These are phyloP conservation scores for Paratinospora sagittata DNA, from an alignment of 164 flowering plant species.

Conservation along the genomic window DNA sequence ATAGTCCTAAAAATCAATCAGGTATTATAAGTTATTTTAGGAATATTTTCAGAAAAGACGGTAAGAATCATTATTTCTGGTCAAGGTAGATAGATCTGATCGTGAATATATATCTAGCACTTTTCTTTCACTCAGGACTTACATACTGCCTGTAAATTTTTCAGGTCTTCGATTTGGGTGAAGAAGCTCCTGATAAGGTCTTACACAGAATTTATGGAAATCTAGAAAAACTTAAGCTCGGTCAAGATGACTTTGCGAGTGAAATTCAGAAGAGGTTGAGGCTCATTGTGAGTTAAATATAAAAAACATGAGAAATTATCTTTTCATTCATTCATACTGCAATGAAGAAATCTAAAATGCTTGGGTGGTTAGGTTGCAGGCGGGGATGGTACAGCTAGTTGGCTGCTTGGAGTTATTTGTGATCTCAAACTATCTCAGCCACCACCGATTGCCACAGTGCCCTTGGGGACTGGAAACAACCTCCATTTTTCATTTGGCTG, in stretches of 20 bases:
- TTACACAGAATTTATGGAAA: conserved; percentile 45
- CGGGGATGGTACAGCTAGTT: conserved; percentile 96
- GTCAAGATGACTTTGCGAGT: conserved; percentile 38
- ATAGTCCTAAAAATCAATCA: too few species aligned
- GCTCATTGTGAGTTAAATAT: conserved; percentile 58
- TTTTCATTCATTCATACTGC: background rate
- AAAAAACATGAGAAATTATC: background rate
- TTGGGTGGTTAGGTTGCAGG: conserved; percentile 75
- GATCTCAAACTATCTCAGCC: conserved; percentile 80
- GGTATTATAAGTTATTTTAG: too few species aligned
- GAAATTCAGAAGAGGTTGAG: conserved; percentile 53
- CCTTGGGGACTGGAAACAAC: conserved; percentile 94
- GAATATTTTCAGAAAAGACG: background rate
- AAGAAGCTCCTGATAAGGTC: conserved; percentile 65
- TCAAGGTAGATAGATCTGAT: too few species aligned
- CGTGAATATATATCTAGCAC: background rate
- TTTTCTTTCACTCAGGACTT: background rate
- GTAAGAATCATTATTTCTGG: background rate
- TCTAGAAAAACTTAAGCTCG: conserved; percentile 42
- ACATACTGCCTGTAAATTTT: conserved; percentile 6
- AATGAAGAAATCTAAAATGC: background rate
- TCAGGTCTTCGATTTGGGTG: conserved; percentile 77
- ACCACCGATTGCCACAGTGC: conserved; percentile 89
- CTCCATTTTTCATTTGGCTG: conserved; percentile 89
- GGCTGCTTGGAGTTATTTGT: conserved; percentile 89